phyloP scores from a whole-genome alignment of 2,329 filamentous ascomycete genomes.

The Knoxdaviesia capensis region DNA sequence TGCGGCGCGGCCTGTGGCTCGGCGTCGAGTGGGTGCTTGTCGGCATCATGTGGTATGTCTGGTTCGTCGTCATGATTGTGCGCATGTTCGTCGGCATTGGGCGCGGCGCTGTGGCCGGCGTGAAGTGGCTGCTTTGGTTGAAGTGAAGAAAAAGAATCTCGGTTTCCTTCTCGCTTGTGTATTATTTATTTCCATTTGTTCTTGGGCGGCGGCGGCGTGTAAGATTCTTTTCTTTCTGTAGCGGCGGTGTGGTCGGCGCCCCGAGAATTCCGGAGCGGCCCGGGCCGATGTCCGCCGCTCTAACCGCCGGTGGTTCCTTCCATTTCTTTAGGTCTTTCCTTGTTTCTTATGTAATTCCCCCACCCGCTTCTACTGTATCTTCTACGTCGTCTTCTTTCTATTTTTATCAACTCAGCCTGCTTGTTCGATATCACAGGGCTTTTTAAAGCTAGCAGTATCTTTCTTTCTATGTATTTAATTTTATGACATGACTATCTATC shows the following conservation, averaged over 20 bases:
- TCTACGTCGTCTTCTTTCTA: background rate
- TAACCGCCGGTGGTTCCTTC: too few relatives aligned
- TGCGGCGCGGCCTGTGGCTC: slow-evolving; percentile 59
- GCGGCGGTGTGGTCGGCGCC: too few relatives aligned
- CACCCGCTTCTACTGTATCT: background rate
- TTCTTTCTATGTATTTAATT: too few relatives aligned
- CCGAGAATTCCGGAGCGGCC: too few relatives aligned
- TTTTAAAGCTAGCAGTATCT: too few relatives aligned
- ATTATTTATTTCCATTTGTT: background rate
- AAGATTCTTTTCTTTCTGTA: background rate
- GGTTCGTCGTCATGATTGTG: slow-evolving; percentile 67
- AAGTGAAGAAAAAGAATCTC: slow-evolving; percentile 5
- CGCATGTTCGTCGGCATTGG: slow-evolving; percentile 44
- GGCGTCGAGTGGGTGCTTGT: slow-evolving; percentile 75
- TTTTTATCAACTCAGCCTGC: background rate
- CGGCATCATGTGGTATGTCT: slow-evolving; percentile 84
- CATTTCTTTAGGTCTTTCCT: background rate
- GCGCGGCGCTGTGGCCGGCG: slow-evolving; percentile 33
- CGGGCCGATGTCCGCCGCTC: too few relatives aligned
- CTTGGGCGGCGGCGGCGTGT: background rate
- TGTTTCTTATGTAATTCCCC: background rate
- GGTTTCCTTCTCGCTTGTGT: background rate
- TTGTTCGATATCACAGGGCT: too few relatives aligned
- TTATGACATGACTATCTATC: too few relatives aligned
- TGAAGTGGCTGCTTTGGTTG: slow-evolving; percentile 75